Evolutionary conservation across 192 early-diverging fungal genomes (phyloP).

Genomic region (Paraglomus occultum): DNA sequence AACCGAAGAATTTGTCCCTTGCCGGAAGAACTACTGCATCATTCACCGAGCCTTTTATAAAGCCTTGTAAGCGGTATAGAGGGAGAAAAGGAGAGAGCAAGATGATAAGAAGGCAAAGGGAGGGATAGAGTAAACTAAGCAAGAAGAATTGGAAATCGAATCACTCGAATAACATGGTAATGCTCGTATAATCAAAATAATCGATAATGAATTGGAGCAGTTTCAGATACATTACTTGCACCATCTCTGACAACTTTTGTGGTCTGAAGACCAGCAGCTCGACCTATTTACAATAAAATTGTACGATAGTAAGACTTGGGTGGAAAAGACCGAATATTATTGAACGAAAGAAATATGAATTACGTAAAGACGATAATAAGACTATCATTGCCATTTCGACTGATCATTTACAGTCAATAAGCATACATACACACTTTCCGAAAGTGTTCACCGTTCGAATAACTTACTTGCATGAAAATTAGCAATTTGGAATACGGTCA

Average conservation of each 20-base stretch:
- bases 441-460: too few species aligned
- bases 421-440: too few species aligned
- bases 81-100: background rate
- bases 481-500: too few species aligned
- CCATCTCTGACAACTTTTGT: conserved; percentile 5
- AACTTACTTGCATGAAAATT: too few species aligned
- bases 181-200: background rate
- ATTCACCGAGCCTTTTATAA: conserved; percentile 22
- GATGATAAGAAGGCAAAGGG: background rate
- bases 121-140: background rate
- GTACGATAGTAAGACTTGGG: too few species aligned
- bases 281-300: conserved; percentile 1
- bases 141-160: background rate
- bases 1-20: conserved; percentile 70
- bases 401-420: too few species aligned
- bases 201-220: background rate
- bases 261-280: background rate
- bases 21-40: conserved; percentile 18
- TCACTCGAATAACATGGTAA: background rate
- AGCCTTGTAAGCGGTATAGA: conserved; percentile 1
- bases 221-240: background rate
- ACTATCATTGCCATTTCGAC: too few species aligned
- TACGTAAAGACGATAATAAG: too few species aligned
- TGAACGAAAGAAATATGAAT: too few species aligned
- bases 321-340: too few species aligned